Conservation (phyloP, 805 yeast genomes). For the Yamadazyma phyllophila region DNA sequence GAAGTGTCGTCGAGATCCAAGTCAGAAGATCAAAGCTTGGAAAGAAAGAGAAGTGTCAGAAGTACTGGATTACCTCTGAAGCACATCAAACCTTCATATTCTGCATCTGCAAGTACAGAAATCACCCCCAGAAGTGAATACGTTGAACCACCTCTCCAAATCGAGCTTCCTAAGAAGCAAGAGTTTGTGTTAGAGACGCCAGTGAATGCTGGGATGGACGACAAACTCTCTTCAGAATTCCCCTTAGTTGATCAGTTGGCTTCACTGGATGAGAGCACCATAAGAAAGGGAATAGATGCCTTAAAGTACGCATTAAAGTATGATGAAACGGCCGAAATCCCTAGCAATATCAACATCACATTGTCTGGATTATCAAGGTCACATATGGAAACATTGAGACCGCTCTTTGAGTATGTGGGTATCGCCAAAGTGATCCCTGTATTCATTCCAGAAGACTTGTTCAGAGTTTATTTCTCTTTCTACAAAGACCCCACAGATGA, state of each 20-base stretch:
- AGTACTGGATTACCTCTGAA: constrained; percentile 1
- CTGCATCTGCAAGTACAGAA: not conserved
- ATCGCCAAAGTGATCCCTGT: constrained; percentile 24
- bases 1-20: not conserved
- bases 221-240: constrained; percentile 27
- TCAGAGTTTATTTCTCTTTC: constrained; percentile 29
- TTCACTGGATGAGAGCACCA: constrained; percentile 28
- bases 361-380: constrained; percentile 1
- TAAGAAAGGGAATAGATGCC: constrained; percentile 35
- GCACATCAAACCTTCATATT: not conserved
- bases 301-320: constrained; percentile 38
- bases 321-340: constrained; percentile 24
- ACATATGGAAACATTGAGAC: constrained; percentile 18
- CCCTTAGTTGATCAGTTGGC: constrained; percentile 18
- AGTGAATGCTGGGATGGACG: not conserved
- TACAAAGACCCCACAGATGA: constrained; percentile 20
- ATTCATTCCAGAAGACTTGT: constrained; percentile 33
- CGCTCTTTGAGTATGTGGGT: constrained; percentile 28
- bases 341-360: constrained; percentile 2
- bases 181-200: not conserved
- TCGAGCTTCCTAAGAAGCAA: not conserved
- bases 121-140: no score
- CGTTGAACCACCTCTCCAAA: not conserved
- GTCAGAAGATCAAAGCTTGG: not conserved
- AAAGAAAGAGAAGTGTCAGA: constrained; percentile 1